Evolutionary conservation across 2,329 filamentous ascomycete genomes (phyloP).

Genomic region (Amauroascus verrucosus): DNA sequence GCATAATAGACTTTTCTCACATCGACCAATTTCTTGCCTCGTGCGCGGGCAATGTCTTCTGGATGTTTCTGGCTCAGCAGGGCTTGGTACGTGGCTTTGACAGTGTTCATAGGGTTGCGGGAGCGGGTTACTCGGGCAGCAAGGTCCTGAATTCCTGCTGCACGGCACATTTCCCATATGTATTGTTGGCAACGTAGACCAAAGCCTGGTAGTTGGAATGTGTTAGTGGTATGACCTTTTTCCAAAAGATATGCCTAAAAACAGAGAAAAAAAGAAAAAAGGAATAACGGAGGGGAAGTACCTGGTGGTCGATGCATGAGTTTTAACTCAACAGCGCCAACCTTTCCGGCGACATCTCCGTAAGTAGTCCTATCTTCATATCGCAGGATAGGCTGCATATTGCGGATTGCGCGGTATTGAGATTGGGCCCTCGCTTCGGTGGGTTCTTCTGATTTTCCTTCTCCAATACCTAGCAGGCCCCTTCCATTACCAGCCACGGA

Average conservation of each 20-base stretch:
- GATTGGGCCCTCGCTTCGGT: conserved; percentile 61
- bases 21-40: conserved; percentile 93
- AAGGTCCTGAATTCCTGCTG: conserved; percentile 77
- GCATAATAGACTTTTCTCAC: conserved; percentile 96
- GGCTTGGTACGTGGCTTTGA: conserved; percentile 81
- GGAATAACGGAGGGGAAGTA: conserved; percentile 35
- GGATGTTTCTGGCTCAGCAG: conserved; percentile 75
- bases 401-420: conserved; percentile 70
- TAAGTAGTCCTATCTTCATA: conserved; percentile 91
- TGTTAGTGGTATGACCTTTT: conserved; percentile 12
- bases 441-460: conserved; percentile 73
- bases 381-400: conserved; percentile 81
- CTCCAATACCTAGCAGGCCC: conserved; percentile 76
- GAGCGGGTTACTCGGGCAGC: conserved; percentile 72
- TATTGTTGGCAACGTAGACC: conserved; percentile 82
- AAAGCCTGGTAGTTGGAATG: conserved; percentile 54
- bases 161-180: conserved; percentile 89
- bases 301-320: conserved; percentile 77
- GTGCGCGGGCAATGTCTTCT: conserved; percentile 76
- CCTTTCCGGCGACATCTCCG: conserved; percentile 72
- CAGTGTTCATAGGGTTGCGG: conserved; percentile 94
- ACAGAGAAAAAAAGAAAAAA: background rate
- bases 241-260: background rate
- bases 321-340: conserved; percentile 76
- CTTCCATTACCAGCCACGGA: conserved; percentile 78